Conservation (phyloP, 208 protist genomes). For the Leishmania lainsoni region DNA sequence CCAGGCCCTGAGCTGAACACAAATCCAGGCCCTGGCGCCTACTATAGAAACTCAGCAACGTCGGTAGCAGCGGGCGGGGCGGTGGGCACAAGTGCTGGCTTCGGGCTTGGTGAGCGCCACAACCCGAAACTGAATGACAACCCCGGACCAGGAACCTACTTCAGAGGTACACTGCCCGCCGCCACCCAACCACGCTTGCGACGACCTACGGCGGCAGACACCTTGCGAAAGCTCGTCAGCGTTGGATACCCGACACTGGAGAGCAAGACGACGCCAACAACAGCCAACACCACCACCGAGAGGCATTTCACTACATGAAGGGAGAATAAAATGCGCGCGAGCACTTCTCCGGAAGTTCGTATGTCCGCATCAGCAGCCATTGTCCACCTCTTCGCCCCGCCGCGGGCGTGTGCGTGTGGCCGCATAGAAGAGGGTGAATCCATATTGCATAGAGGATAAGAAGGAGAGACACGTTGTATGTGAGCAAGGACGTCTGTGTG, state of each 20-base stretch:
- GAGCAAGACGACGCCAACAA: not conserved
- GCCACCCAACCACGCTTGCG: not conserved
- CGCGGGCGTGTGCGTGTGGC: not conserved
- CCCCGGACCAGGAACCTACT: constrained; percentile 32
- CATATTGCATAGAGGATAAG: not conserved
- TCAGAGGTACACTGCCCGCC: constrained; percentile 1
- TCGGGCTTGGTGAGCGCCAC: constrained; percentile 16
- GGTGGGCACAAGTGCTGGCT: not conserved
- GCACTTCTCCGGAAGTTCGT: not conserved
- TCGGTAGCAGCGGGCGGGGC: not conserved
- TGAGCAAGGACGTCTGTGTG: not conserved
- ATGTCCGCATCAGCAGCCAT: not conserved
- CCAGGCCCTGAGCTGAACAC: constrained; percentile 17
- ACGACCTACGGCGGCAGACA: constrained; percentile 28
- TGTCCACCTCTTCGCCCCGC: not conserved
- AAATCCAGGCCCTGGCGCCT: constrained; percentile 37
- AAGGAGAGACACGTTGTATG: not conserved
- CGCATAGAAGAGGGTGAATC: not conserved
- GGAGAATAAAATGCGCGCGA: not conserved
- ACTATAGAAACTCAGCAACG: constrained; percentile 6
- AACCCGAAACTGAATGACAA: not conserved
- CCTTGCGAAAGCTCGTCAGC: constrained; percentile 32
- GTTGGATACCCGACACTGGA: constrained; percentile 32
- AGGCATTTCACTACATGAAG: not conserved
- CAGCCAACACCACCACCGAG: not conserved